Evolutionary conservation across 1,284 basidiomycete genomes (phyloP), one percentile per base, ranked within the genome.

Genomic region (Cryptococcus amylolentus): DNA sequence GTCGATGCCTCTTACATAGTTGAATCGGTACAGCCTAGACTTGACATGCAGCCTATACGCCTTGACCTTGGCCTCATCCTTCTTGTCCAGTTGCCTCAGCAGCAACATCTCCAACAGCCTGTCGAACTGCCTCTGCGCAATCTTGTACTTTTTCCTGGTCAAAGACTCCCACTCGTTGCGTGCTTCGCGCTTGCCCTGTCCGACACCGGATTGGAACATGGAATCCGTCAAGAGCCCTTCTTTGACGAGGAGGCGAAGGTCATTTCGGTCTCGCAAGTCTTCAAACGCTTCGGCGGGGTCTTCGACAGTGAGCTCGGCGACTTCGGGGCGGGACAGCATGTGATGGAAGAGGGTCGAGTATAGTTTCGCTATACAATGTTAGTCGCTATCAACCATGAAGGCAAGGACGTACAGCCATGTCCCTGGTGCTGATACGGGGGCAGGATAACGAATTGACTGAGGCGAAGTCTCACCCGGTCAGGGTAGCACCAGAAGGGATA

Each of bases 401-500:
- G 18, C 7, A 10, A 27, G 44, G 48, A 78, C 88, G 78, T 77
- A 91, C 89, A 92, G 56, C 93, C 92, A 72, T 97, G 94, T 0
- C 91, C 90, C 65, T 86, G 83, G 47, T 86, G 84, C 77, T 98
- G 94, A 74, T 89, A 96, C 3, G 92, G 92, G 3, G 92, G 88
- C 5, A 93, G 79, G 63, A 98, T 89, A 52, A 98, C 85, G 72
- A 98, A 98, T 83, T 98, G 95, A 69, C 91, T 93, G 55, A 97
- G 78, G 53, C 93, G 83, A 67, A 96, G 72, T 28, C 93, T 84
- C 47, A 89, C 84, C 67, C 83, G 87, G 69, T 94, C 91, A 2
- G 93, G 93, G 79, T 88, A 96, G 76, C 87, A 89, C 79, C 91
- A 95, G 78, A 96, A 97, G 12, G 89, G 89, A 72, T 93, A 96